Base-by-base conservation (phyloP, 495 filamentous ascomycete species). In the Trichoderma erinaceum region DNA sequence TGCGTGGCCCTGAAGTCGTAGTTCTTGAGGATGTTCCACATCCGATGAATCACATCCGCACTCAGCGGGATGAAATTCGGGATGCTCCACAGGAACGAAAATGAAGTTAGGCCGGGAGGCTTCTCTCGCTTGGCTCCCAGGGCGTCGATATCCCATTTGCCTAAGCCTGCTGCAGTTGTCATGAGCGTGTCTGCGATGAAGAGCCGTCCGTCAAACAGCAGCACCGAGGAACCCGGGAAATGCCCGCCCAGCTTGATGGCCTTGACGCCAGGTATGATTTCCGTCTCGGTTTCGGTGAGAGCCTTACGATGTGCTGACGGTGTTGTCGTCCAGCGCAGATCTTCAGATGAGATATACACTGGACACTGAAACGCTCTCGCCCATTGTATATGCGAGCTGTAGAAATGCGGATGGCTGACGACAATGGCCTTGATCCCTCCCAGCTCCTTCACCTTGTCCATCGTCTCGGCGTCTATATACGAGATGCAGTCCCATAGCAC, bases 391-490 rank as follows among this genome's bases (percentile, higher is more conserved):
- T 90, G 85, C 12, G 90, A 88, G 18, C 84, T 84, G 75, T 90
- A 93, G 74, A 88, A 94, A 73, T 94, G 90, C 43, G 90, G 90
- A 74, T 94, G 90, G 0, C 85, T 88, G 70, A 94, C 92, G 56
- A 92, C 86, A 46, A 92, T 92, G 0, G 85, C 89, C n/a, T 80
- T 77, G 3, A 93, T 71, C 0, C 88, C 89, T 58, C 90, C 90
- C 3, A 82, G 68, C 10, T 67, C 68, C 11, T 76, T 75, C 68
- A 88, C 81, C 63, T 68, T 67, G 0, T 70, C 65, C 13, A 89
- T 75, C 0, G 89, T 92, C 13, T 80, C 79, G 3, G 81, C 75
- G 71, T 92, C 88, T 7, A 93, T 70, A 65, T 82, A 84, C 4
- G 88, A 78, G 56, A 94, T 77, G 70, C 88, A 84, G 74, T 93